phyloP scores from a whole-genome alignment of 1,284 basidiomycete species.

The Ceratobasidium sp. region DNA sequence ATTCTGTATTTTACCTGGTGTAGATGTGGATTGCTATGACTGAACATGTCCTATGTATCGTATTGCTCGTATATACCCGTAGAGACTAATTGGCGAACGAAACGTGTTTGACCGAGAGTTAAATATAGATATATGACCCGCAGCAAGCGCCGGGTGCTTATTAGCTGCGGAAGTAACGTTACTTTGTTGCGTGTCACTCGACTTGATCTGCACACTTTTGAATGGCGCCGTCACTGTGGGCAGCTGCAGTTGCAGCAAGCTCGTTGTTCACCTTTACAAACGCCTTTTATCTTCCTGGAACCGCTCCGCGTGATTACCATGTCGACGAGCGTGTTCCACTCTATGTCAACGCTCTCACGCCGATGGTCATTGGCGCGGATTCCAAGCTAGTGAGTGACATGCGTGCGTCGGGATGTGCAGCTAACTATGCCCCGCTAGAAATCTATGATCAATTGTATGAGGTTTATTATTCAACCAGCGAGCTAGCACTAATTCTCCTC shows the following conservation, averaged over 20 bases:
- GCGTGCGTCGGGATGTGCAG: conserved; percentile 40
- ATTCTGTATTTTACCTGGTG: conserved; percentile 16
- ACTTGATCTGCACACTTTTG: conserved; percentile 9
- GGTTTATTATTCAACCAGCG: conserved; percentile 36
- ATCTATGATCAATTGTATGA: conserved; percentile 80
- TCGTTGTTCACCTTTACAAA: conserved; percentile 44
- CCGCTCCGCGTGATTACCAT: conserved; percentile 81
- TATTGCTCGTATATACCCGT: not conserved
- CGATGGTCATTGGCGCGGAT: conserved; percentile 76
- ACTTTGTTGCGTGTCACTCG: conserved; percentile 23
- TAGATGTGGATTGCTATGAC: not conserved
- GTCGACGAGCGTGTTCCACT: conserved; percentile 75
- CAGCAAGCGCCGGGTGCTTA: conserved; percentile 22
- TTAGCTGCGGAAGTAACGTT: not conserved
- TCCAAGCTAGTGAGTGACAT: conserved; percentile 74
- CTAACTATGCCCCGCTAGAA: conserved; percentile 57
- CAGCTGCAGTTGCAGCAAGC: conserved; percentile 24
- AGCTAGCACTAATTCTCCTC: conserved; percentile 43
- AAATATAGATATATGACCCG: conserved; percentile 12
- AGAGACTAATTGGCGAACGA: too few relatives aligned
- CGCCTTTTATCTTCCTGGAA: conserved; percentile 74
- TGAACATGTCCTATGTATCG: conserved; percentile 1
- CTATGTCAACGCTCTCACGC: conserved; percentile 86
- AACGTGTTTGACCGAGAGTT: not conserved
- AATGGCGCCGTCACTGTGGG: conserved; percentile 27